Evolutionary conservation across 1,284 basidiomycete genomes (phyloP).

Genomic region (Boletus holoroseus): DNA sequence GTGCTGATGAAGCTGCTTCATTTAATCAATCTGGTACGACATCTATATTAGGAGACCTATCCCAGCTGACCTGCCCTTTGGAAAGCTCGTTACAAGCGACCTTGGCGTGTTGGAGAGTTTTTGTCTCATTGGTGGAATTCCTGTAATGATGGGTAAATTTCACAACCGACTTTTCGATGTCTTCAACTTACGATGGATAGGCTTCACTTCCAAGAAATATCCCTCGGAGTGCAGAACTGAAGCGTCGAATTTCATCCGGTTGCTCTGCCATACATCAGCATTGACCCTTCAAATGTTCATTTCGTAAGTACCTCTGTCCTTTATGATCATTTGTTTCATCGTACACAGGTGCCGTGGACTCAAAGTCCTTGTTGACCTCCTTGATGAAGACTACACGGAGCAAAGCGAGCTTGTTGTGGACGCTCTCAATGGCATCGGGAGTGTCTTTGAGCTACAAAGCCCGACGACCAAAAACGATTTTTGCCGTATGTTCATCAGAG

Average conservation of each 20-base stretch:
- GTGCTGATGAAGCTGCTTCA: conserved; percentile 80
- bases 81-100: conserved; percentile 80
- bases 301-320: conserved; percentile 52
- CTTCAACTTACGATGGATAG: conserved; percentile 32
- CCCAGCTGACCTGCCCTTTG: conserved; percentile 10
- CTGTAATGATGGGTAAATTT: conserved; percentile 79
- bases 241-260: conserved; percentile 89
- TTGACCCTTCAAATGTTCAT: conserved; percentile 98
- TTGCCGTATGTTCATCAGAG: conserved; percentile 95
- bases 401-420: conserved; percentile 90
- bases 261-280: conserved; percentile 88
- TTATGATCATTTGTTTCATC: conserved; percentile 3
- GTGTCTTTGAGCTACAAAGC: conserved; percentile 91
- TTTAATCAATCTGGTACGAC: conserved; percentile 79
- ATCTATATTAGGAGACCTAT: not conserved
- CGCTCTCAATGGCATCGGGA: conserved; percentile 89
- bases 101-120: conserved; percentile 89
- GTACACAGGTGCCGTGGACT: conserved; percentile 80
- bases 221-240: conserved; percentile 91
- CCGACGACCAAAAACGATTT: conserved; percentile 98
- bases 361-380: conserved; percentile 88
- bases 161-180: not conserved
- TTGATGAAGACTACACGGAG: conserved; percentile 92
- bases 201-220: conserved; percentile 92
- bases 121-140: conserved; percentile 90